Percentiles rank a stretch among this genome's conserved stretches.
Evolutionary conservation across 495 filamentous ascomycete genomes (phyloP).

Genomic region (Xeromyces bisporus): DNA sequence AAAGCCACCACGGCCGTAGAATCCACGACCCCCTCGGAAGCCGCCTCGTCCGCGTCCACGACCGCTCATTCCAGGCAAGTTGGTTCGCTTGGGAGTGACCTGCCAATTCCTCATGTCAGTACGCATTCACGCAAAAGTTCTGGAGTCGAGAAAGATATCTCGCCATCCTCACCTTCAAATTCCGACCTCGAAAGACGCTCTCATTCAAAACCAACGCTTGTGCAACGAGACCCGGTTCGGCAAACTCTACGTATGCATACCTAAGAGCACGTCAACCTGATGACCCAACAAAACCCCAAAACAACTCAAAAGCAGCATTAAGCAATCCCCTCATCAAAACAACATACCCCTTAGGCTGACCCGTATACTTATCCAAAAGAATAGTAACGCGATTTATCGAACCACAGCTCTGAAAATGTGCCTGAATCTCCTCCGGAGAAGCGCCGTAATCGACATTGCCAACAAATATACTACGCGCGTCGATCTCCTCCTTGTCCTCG

Average conservation of each 20-base stretch:
- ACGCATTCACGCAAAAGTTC: not conserved
- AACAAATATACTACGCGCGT: slow-evolving; percentile 91
- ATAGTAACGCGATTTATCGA: slow-evolving; percentile 98
- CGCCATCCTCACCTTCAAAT: slow-evolving; percentile 59
- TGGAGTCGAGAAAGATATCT: too few species aligned
- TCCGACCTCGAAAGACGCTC: slow-evolving; percentile 86
- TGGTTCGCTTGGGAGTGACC: slow-evolving; percentile 95
- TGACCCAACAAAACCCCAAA: too few species aligned
- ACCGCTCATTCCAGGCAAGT: slow-evolving; percentile 87
- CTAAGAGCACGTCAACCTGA: slow-evolving; percentile 39
- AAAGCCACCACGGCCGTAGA: slow-evolving; percentile 40
- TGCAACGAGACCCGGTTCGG: slow-evolving; percentile 82
- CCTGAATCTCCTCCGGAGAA: slow-evolving; percentile 95
- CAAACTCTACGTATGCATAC: slow-evolving; percentile 98
- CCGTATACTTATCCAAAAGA: slow-evolving; percentile 91
- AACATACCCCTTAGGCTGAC: slow-evolving; percentile 91
- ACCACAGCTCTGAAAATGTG: slow-evolving; percentile 94
- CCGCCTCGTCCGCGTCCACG: slow-evolving; percentile 60
- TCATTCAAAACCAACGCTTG: slow-evolving; percentile 93
- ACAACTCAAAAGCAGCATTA: too few species aligned
- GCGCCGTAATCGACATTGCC: slow-evolving; percentile 98
- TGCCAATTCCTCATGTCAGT: slow-evolving; percentile 15
- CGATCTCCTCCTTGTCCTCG: slow-evolving; percentile 92
- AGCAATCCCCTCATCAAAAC: slow-evolving; percentile 1
- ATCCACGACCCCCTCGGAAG: slow-evolving; percentile 45